phyloP scores from a whole-genome alignment of 306 rosid species.

The Rubus idaeus region DNA sequence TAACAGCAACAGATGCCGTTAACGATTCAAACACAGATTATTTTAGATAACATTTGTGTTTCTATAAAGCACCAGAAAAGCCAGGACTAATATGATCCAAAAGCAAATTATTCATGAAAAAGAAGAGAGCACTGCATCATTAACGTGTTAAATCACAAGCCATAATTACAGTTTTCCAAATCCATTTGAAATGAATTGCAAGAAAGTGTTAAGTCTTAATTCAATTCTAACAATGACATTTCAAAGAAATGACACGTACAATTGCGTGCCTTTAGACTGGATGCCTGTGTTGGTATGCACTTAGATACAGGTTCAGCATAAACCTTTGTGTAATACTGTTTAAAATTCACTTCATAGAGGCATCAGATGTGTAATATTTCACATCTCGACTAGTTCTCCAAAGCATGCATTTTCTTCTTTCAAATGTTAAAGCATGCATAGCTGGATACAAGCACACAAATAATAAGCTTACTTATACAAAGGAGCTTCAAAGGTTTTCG shows the following conservation, averaged over 20 bases:
- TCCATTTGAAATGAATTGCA: neutral
- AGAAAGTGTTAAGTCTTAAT: neutral
- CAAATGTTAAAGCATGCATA: slow-evolving; percentile 28
- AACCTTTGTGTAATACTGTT: neutral
- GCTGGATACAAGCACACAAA: slow-evolving; percentile 36
- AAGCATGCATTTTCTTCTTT: slow-evolving; percentile 10
- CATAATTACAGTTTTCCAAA: neutral
- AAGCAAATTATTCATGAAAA: no score
- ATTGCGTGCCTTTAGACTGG: neutral
- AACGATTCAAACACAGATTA: no score
- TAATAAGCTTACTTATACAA: slow-evolving; percentile 55
- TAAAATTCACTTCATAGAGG: neutral
- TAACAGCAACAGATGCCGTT: no score
- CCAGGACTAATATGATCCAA: no score
- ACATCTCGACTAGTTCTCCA: slow-evolving; percentile 11
- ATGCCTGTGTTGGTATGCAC: slow-evolving; percentile 7
- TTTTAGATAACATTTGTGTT: no score
- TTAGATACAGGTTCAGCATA: neutral
- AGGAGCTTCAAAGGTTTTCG: slow-evolving; percentile 65
- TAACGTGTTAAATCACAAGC: neutral
- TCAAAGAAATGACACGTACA: slow-evolving; percentile 5
- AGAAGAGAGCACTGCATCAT: neutral
- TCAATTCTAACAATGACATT: slow-evolving; percentile 6
- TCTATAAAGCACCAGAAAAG: no score
- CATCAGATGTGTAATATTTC: neutral